These are phyloP conservation scores for Kwoniella dejecticola DNA, from an alignment of 768 basidiomycete species.

Conservation along the genomic window DNA sequence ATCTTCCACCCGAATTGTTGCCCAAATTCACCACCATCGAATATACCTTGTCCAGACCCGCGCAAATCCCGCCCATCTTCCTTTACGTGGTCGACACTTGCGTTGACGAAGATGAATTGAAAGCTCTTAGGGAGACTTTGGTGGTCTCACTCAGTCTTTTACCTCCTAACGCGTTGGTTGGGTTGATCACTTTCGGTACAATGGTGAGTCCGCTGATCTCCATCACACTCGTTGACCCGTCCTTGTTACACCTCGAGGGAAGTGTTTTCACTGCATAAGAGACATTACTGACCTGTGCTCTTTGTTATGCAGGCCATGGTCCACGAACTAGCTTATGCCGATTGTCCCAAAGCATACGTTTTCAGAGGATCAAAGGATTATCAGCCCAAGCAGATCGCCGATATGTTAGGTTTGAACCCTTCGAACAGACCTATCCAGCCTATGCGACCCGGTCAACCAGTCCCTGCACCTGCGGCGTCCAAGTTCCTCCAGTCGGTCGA, in stretches of 20 bases:
- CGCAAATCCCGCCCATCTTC: conserved; percentile 92
- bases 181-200: conserved; percentile 93
- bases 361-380: conserved; percentile 99
- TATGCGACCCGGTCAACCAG: conserved; percentile 54
- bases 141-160: conserved; percentile 90
- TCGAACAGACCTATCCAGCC: conserved; percentile 57
- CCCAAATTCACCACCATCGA: conserved; percentile 99
- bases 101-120: conserved; percentile 85
- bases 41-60: conserved; percentile 92
- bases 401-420: conserved; percentile 85
- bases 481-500: conserved; percentile 87
- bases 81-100: conserved; percentile 97
- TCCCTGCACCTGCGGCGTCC: conserved; percentile 52
- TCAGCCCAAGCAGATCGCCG: conserved; percentile 90
- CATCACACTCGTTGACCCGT: no score
- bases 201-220: conserved; percentile 67
- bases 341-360: conserved; percentile 97
- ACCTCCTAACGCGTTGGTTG: conserved; percentile 91
- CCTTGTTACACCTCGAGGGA: not conserved
- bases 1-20: conserved; percentile 90
- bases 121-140: conserved; percentile 90
- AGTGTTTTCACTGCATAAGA: no score
- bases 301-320: conserved; percentile 75
- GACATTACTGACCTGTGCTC: not conserved
- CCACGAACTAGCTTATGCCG: conserved; percentile 93